Evolutionary conservation across 2,329 filamentous ascomycete species (phyloP).

Genomic region (Stylonectria norvegica): DNA sequence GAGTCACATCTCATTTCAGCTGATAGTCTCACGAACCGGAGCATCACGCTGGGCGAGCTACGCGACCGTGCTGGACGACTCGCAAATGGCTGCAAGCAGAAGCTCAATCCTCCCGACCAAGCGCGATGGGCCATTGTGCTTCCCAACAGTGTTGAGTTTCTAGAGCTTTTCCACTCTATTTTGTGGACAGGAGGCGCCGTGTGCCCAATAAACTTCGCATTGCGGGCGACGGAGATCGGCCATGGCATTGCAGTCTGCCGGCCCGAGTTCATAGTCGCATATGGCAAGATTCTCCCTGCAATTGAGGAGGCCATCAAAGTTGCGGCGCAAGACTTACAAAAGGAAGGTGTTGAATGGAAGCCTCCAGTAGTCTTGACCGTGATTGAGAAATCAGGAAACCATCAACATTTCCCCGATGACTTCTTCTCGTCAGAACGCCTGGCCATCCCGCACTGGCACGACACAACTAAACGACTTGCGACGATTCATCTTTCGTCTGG

Average conservation of each 20-base stretch:
- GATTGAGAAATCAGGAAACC: constrained; percentile 21
- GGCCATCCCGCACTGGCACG: constrained; percentile 33
- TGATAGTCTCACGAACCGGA: constrained; percentile 44
- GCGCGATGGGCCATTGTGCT: constrained; percentile 41
- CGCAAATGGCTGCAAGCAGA: constrained; percentile 36
- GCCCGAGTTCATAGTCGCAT: constrained; percentile 40
- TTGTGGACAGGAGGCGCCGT: constrained; percentile 39
- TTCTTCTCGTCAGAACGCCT: constrained; percentile 31
- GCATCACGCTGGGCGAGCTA: constrained; percentile 42
- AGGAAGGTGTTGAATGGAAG: constrained; percentile 31
- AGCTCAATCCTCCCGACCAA: constrained; percentile 33
- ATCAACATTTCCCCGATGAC: constrained; percentile 32
- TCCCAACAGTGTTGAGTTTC: constrained; percentile 44
- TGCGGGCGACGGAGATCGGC: constrained; percentile 38
- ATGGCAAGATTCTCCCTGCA: constrained; percentile 30
- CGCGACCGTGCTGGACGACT: constrained; percentile 39
- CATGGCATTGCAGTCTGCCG: constrained; percentile 41
- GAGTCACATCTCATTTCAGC: constrained; percentile 41
- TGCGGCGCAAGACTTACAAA: constrained; percentile 25
- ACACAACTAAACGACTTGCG: constrained; percentile 34
- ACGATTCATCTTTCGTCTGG: constrained; percentile 49
- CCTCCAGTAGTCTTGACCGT: constrained; percentile 35
- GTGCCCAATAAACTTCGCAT: constrained; percentile 39
- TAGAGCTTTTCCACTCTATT: constrained; percentile 41
- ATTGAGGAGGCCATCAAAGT: constrained; percentile 33